phyloP scores from a whole-genome alignment of 2,329 filamentous ascomycete species.

The Gnomoniopsis smithogilvyi region DNA sequence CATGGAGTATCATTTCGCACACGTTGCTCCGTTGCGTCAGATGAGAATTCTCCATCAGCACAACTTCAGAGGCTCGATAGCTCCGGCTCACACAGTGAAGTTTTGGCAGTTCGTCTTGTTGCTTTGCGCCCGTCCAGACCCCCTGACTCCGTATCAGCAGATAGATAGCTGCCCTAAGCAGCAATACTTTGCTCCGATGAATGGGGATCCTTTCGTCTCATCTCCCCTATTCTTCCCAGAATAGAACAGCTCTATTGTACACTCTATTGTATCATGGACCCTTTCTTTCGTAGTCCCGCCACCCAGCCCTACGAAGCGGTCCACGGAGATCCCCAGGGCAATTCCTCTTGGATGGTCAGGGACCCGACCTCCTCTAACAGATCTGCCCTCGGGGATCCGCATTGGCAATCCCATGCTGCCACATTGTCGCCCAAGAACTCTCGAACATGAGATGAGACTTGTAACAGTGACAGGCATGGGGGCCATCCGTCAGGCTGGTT shows the following conservation, averaged over 20 bases:
- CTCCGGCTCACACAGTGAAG: not conserved
- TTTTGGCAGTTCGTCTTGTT: not conserved
- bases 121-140: no score
- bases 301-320: not conserved
- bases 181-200: no score
- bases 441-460: slow-evolving; percentile 11
- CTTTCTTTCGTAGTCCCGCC: not conserved
- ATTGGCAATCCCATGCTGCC: no score
- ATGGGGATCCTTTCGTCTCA: not conserved
- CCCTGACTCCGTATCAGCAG: no score
- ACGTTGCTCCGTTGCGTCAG: no score
- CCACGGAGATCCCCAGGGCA: not conserved
- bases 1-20: slow-evolving; percentile 8
- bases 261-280: not conserved
- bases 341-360: no score
- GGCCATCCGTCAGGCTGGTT: not conserved
- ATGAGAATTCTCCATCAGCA: slow-evolving; percentile 8
- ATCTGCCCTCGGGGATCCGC: no score
- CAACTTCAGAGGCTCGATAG: not conserved
- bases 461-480: no score
- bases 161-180: no score
- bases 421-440: no score
- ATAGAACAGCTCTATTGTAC: not conserved
- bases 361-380: no score
- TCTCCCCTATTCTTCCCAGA: not conserved